A percentile compares a stretch with the other conserved stretches of the same genome.
These are phyloP conservation scores for Neospermospora avenae DNA, from an alignment of 2,329 filamentous ascomycete genomes.

Conservation along the genomic window DNA sequence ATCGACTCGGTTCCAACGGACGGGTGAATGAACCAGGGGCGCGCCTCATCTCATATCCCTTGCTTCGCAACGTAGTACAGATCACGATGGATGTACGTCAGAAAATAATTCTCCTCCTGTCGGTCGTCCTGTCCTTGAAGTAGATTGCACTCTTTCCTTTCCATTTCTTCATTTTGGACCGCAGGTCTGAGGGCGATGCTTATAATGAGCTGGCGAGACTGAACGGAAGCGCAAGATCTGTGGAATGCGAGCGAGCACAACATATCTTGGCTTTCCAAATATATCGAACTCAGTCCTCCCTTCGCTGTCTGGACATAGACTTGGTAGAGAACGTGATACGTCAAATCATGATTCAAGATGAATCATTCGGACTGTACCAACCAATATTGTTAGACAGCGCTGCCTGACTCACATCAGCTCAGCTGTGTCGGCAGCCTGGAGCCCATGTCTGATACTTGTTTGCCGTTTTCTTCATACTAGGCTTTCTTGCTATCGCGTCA, in stretches of 20 bases:
- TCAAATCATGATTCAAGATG: slow-evolving; percentile 22
- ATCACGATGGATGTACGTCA: slow-evolving; percentile 18
- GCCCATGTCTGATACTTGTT: slow-evolving; percentile 9
- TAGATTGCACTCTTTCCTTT: neutral
- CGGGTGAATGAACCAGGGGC: neutral
- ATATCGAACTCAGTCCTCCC: neutral
- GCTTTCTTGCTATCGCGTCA: neutral
- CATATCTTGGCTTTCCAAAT: slow-evolving; percentile 1
- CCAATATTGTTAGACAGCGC: slow-evolving; percentile 19
- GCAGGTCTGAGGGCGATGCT: neutral
- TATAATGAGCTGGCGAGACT: neutral
- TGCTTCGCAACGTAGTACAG: slow-evolving; percentile 2
- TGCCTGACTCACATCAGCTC: slow-evolving; percentile 24
- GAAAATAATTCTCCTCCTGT: neutral
- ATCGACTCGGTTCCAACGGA: neutral
- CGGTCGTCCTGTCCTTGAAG: neutral
- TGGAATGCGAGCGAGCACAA: slow-evolving; percentile 1
- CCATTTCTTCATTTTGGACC: neutral
- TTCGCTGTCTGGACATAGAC: slow-evolving; percentile 6
- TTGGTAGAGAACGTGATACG: slow-evolving; percentile 20
- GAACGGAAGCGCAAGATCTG: neutral
- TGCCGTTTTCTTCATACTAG: neutral
- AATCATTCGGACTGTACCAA: slow-evolving; percentile 19
- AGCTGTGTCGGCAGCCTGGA: slow-evolving; percentile 5
- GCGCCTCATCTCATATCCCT: neutral